phyloP scores from a whole-genome alignment of 441 rosid species.

The Aleurites moluccanus region DNA sequence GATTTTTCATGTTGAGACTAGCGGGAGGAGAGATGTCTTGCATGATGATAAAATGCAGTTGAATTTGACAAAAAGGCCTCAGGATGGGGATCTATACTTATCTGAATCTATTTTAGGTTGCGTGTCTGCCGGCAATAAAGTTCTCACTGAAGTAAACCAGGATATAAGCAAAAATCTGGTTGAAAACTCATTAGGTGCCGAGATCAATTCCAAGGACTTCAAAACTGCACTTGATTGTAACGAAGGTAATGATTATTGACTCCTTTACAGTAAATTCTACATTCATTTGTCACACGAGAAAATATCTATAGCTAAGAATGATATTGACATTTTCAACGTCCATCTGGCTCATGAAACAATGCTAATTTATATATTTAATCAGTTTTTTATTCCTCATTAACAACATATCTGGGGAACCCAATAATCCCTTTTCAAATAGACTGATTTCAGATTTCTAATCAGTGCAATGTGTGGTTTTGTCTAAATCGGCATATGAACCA shows the following conservation, averaged over 20 bases:
- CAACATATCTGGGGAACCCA: not conserved
- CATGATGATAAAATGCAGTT: conserved; percentile 32
- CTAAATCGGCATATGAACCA: conserved; percentile 11
- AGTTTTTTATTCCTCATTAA: conserved; percentile 14
- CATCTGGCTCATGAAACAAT: not conserved
- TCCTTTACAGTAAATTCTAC: conserved; percentile 7
- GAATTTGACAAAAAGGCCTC: conserved; percentile 26
- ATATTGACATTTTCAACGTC: not conserved
- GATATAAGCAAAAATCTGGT: conserved; percentile 29
- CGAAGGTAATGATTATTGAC: conserved; percentile 42
- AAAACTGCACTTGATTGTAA: conserved; percentile 30
- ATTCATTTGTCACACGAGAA: conserved; percentile 8
- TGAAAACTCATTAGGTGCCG: conserved; percentile 23
- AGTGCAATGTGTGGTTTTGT: conserved; percentile 13
- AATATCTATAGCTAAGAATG: not conserved
- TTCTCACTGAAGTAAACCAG: conserved; percentile 27
- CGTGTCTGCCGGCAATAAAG: conserved; percentile 25
- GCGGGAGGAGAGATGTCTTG: conserved; percentile 27
- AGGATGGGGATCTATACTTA: conserved; percentile 26
- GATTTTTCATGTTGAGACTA: conserved; percentile 30
- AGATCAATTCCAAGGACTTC: conserved; percentile 26
- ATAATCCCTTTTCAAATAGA: not conserved
- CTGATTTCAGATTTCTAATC: conserved; percentile 16
- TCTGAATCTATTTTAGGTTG: conserved; percentile 32
- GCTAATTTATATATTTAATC: not conserved